Percentiles rank a stretch among this genome's conserved stretches.
These are phyloP conservation scores for Aspergillus cejpii DNA, from an alignment of 2,329 filamentous ascomycete species.

Conservation along the genomic window DNA sequence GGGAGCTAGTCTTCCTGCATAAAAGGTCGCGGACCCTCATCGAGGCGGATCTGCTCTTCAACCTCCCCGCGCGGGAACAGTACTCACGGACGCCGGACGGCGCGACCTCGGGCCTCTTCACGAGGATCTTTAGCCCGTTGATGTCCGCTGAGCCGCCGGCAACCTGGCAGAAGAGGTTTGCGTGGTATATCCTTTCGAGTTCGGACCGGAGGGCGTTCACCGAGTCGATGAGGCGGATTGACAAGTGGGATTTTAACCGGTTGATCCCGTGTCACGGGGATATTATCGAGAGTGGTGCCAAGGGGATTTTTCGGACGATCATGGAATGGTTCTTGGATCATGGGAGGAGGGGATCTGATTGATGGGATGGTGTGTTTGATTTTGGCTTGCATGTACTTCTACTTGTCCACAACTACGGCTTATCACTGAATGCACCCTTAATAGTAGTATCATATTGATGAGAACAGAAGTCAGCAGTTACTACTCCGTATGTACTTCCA, in stretches of 20 bases:
- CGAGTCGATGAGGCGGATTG: slow-evolving; percentile 61
- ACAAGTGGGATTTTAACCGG: slow-evolving; percentile 74
- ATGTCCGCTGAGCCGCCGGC: slow-evolving; percentile 54
- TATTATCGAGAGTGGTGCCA: slow-evolving; percentile 67
- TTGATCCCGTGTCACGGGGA: slow-evolving; percentile 93
- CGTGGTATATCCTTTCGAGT: slow-evolving; percentile 66
- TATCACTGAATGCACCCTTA: too few relatives aligned
- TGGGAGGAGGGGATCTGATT: slow-evolving; percentile 22
- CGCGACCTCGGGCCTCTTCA: slow-evolving; percentile 52
- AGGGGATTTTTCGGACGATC: slow-evolving; percentile 67
- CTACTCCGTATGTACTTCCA: too few relatives aligned
- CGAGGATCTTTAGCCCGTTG: slow-evolving; percentile 51
- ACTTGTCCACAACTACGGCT: background rate
- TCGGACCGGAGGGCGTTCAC: slow-evolving; percentile 63
- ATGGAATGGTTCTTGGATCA: slow-evolving; percentile 71
- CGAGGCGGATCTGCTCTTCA: slow-evolving; percentile 87
- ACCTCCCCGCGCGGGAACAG: slow-evolving; percentile 80
- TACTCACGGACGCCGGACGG: slow-evolving; percentile 56
- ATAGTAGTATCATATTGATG: too few relatives aligned
- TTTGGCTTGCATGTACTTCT: background rate
- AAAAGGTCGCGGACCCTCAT: slow-evolving; percentile 72
- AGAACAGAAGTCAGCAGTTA: too few relatives aligned
- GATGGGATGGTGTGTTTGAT: background rate
- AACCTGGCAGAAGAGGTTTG: slow-evolving; percentile 70
- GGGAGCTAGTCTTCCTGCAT: slow-evolving; percentile 83